phyloP scores from a whole-genome alignment of 768 basidiomycete genomes.

The Strobilomyces echinocephalus region DNA sequence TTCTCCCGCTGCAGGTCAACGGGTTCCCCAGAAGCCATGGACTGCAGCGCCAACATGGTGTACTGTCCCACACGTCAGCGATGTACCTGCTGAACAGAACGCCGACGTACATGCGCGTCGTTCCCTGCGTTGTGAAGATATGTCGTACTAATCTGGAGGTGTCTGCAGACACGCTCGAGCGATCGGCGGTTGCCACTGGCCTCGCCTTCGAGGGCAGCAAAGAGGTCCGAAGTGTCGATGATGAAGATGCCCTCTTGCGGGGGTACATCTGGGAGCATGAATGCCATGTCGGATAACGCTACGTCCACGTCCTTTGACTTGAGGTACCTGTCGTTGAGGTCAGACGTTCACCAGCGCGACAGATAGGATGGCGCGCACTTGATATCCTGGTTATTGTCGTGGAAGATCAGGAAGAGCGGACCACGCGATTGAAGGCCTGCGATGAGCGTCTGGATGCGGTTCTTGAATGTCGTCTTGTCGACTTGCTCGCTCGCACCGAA shows the following conservation, averaged over 20 bases:
- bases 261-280: conserved; percentile 52
- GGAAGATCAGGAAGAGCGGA: conserved; percentile 76
- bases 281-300: conserved; percentile 46
- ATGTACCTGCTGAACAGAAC: neutral
- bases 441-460: conserved; percentile 46
- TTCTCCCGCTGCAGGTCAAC: conserved; percentile 73
- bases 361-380: conserved; percentile 40
- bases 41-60: conserved; percentile 58
- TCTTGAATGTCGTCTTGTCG: conserved; percentile 46
- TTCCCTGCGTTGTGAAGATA: conserved; percentile 83
- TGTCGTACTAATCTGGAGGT: conserved; percentile 52
- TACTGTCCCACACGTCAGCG: conserved; percentile 42
- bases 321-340: conserved; percentile 44
- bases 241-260: conserved; percentile 55
- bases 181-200: conserved; percentile 45
- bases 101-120: conserved; percentile 64
- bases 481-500: conserved; percentile 62
- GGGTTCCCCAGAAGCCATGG: conserved; percentile 71
- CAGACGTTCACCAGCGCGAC: neutral
- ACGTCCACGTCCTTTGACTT: conserved; percentile 47
- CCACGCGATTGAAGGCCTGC: conserved; percentile 38
- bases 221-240: conserved; percentile 71
- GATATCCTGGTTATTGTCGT: conserved; percentile 73
- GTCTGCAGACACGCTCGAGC: conserved; percentile 58
- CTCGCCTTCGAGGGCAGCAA: conserved; percentile 68